Evolutionary conservation across 352 stramenopile species (phyloP), one percentile per base, ranked within the genome.

Genomic region (Elongisporangium undulatum): DNA sequence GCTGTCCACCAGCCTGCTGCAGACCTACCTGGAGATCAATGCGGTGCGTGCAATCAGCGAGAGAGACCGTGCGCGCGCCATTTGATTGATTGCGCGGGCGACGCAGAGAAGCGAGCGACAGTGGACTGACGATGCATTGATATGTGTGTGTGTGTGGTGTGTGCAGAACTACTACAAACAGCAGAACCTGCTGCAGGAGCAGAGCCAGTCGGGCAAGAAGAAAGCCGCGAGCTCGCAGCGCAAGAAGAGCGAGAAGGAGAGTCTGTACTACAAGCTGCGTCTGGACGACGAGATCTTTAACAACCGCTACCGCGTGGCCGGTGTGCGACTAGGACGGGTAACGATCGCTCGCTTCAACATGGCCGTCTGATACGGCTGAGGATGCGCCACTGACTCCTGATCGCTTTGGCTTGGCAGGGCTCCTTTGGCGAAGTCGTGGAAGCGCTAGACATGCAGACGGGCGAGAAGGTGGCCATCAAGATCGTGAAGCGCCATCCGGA

Each of bases 401-500:
- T 41, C 29, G 9, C n/a, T 41, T 41, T 41, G 4, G 29, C 29
- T 41, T 41, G 29, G 16, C 51, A 92, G 85, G 87, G 87, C 15
- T 90, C 87, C 5, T 96, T 95, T 60, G 87, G 87, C 20, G 79
- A 92, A 62, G 87, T 96, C 9, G 72, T 93, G 45, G 79, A 93
- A 61, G 85, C 77, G 9, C n/a, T 82, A 6, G 87, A 96, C 63
- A 76, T 81, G 9, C 56, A 85, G 59, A 96, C 82, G 1, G 72
- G 90, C 3, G 60, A 80, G 49, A 69, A 97, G n/a, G 96, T 99
- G n/a, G 96, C 96, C 9, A 98, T 99, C 67, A 99, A 99, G 78
- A 98, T 99, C 61, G 98, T 99, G 56, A 99, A 99, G 80, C 99
- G 95, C 68, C 98, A 98, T 63, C 97, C 97, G 66, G 90, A 96